phyloP scores from a whole-genome alignment of 2,329 filamentous ascomycete genomes.

The Paecilomyces sp. region DNA sequence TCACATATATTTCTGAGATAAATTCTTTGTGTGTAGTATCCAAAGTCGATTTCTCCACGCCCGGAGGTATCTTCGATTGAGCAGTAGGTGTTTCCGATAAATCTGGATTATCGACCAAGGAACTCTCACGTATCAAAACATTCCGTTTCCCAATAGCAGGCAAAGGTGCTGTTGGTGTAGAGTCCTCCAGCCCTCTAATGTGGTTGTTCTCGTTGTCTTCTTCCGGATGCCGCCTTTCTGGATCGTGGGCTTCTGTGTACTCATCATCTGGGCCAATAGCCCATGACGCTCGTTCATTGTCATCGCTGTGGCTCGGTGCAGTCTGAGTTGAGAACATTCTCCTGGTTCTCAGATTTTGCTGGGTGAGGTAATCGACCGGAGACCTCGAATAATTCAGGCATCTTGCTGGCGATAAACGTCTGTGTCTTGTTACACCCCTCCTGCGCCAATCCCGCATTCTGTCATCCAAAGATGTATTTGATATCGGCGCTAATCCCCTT shows the following conservation, averaged over 20 bases:
- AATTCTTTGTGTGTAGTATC: background rate
- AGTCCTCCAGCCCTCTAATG: background rate
- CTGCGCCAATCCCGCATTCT: slow-evolving; percentile 12
- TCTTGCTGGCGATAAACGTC: slow-evolving; percentile 10
- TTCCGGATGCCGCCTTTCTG: background rate
- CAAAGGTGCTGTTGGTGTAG: slow-evolving; percentile 1
- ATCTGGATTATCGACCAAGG: background rate
- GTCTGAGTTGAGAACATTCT: slow-evolving; percentile 20
- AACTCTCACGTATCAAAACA: background rate
- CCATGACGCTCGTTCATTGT: background rate
- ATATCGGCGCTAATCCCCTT: slow-evolving; percentile 21
- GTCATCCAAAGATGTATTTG: slow-evolving; percentile 10
- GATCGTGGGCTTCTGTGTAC: background rate
- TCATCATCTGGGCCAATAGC: slow-evolving; percentile 7
- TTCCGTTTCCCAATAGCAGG: background rate
- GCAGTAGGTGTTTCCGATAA: background rate
- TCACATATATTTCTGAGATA: background rate
- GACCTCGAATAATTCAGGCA: slow-evolving; percentile 13
- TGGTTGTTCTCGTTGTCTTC: background rate
- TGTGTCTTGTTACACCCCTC: slow-evolving; percentile 9
- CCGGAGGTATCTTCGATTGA: background rate
- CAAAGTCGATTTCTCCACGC: background rate
- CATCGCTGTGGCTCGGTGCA: slow-evolving; percentile 15
- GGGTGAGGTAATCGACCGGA: slow-evolving; percentile 6
- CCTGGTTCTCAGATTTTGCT: slow-evolving; percentile 14